A percentile compares a stretch with the other conserved stretches of the same genome.
These are phyloP conservation scores for Amanita thiersii DNA, from an alignment of 768 basidiomycete genomes.

Conservation along the genomic window DNA sequence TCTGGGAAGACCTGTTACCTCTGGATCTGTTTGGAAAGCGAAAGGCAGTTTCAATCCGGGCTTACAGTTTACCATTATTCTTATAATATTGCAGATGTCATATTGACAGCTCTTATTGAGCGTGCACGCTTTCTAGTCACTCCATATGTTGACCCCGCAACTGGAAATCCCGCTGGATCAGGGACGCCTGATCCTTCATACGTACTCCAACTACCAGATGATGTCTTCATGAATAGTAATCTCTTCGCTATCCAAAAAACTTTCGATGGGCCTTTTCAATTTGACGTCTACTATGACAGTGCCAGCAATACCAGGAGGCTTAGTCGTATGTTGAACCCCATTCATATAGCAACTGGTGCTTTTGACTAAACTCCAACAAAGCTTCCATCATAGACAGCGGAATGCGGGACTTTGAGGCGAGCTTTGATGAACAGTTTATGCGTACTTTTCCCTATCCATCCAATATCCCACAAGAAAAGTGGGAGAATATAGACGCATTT, in stretches of 20 bases:
- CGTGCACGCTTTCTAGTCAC: constrained; percentile 46
- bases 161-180: too few relatives aligned
- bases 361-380: constrained; percentile 20
- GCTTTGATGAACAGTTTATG: constrained; percentile 63
- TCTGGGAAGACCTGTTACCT: constrained; percentile 49
- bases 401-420: constrained; percentile 52
- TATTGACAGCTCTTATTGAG: constrained; percentile 52
- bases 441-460: constrained; percentile 59
- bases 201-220: constrained; percentile 68
- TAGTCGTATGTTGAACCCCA: constrained; percentile 38
- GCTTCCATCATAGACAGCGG: constrained; percentile 61
- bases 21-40: constrained; percentile 76
- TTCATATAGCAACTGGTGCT: background rate
- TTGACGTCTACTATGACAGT: constrained; percentile 86
- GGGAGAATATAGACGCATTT: constrained; percentile 52
- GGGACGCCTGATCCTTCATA: constrained; percentile 89
- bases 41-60: constrained; percentile 47
- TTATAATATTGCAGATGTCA: constrained; percentile 36
- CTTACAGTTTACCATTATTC: background rate
- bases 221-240: constrained; percentile 64
- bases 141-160: constrained; percentile 42
- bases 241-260: constrained; percentile 83
- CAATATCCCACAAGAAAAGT: constrained; percentile 40
- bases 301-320: constrained; percentile 57
- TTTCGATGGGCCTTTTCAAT: constrained; percentile 79